Base-by-base conservation (phyloP, 2,329 filamentous ascomycete genomes). In the Rhynchosporium graminicola region DNA sequence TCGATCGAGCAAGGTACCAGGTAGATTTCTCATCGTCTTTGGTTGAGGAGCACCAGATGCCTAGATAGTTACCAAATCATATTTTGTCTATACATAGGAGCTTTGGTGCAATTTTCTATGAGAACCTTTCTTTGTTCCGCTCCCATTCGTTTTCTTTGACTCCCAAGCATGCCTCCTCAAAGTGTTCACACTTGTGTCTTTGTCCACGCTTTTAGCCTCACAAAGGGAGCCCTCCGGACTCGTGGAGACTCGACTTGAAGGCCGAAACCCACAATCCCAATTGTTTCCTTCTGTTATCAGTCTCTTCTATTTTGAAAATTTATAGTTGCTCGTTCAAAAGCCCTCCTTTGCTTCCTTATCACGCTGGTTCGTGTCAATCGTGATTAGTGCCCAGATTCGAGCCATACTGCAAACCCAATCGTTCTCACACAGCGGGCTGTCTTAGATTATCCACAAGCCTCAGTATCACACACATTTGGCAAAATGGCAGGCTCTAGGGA, bases 21-120 rank as follows among this genome's bases (percentile, higher is more conserved):
- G 38, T n/a, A 2, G n/a, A 6, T 46, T 7, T 46, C 12, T n/a
- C n/a, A 20, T 20, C 4, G n/a, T 3, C 43, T 46, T 46, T 26
- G 4, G 26, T n/a, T 46, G 43, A 4, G 7, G 43, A 20, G n/a
- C 43, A 20, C 20, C 20, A 20, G 20, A 20, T 20, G 20, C 20
- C 42, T 43, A 43, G 42, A 38, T 38, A 52, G 50, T 38, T 36
- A 54, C 26, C 40, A 9, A 54, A 54, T 28, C 33, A 52, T n/a
- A 52, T 9, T 2, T 51, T 13, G 36, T 13, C 20, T 33, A 1
- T 51, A 9, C 47, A 50, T 40, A 52, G 31, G 33, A 15, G 36
- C 26, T 38, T 52, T 31, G 26, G 13, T 8, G 12, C 33, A 26
- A 15, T 38, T 52, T n/a, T 38, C 15, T 20, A 46, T 38, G 6